phyloP scores from a whole-genome alignment of 441 rosid species.

The Bruguiera hainesii region DNA sequence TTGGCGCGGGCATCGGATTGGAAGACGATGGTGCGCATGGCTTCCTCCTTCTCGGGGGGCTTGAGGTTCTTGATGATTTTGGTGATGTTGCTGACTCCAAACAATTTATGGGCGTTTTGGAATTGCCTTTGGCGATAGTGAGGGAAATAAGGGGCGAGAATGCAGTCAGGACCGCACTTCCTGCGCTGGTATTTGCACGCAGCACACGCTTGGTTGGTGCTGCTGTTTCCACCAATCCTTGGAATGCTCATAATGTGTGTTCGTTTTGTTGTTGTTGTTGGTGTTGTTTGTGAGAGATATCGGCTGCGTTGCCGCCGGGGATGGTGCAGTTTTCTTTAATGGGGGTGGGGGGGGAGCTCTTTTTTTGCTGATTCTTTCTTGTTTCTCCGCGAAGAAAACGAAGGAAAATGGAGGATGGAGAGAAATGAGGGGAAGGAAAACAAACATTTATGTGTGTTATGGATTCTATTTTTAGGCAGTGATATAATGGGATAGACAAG shows the following conservation, averaged over 20 bases:
- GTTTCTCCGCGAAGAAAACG: conserved; percentile 38
- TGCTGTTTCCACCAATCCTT: conserved; percentile 28
- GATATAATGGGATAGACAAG: background rate
- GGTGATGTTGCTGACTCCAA: conserved; percentile 86
- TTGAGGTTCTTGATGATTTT: conserved; percentile 68
- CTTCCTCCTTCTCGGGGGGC: conserved; percentile 65
- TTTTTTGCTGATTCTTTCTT: conserved; percentile 30
- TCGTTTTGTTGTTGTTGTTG: conserved; percentile 14
- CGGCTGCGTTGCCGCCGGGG: conserved; percentile 68
- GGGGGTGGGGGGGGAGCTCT: conserved; percentile 14
- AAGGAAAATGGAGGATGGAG: conserved; percentile 38
- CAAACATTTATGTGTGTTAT: conserved; percentile 13
- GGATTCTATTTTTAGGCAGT: conserved; percentile 11
- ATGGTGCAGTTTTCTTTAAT: conserved; percentile 31
- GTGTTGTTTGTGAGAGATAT: conserved; percentile 38
- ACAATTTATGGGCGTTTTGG: conserved; percentile 89
- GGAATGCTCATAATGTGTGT: conserved; percentile 27
- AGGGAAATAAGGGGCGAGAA: conserved; percentile 94
- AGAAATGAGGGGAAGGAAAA: conserved; percentile 42
- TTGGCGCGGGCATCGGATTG: conserved; percentile 83
- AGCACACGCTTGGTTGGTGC: conserved; percentile 80
- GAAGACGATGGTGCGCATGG: conserved; percentile 78
- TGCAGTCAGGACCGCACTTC: conserved; percentile 89
- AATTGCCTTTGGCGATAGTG: conserved; percentile 74
- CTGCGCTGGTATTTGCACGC: conserved; percentile 98